Base-by-base conservation (phyloP, 495 filamentous ascomycete species). In the Penicillium parvum region DNA sequence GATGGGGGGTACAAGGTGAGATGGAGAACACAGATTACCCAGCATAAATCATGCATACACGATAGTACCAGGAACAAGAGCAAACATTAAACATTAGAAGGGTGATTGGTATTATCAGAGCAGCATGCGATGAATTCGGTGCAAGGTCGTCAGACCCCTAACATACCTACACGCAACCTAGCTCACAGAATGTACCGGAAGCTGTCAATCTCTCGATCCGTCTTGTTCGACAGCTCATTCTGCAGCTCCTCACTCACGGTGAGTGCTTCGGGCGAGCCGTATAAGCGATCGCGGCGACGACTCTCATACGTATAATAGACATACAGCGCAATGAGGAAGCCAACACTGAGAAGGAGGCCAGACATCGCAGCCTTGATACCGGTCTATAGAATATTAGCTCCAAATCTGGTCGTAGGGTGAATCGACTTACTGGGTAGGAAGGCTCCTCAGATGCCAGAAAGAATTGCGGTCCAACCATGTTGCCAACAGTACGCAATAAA, bases 401-500 rank as follows among this genome's bases (percentile, higher is more conserved):
- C n/a, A 5, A 23, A 25, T 5, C 6, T 11, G 12, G 32, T 17
- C 2, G 37, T 27, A 15, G 21, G 25, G 28, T 38, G 5, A 19
- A 7, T 8, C 0, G 1, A 52, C 58, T 37, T 33, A 66, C 60
- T 28, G 50, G 46, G 46, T 66, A 69, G 14, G 37, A 32, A 17
- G 65, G 65, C 37, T 64, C 65, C 49, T 69, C 61, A 0, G 42
- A 40, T 2, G 43, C 35, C 11, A 54, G n/a, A 37, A 57, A 71
- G 23, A 64, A 64, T 35, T 69, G 65, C 14, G 65, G 65, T 0
- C 67, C 65, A 26, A 64, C 55, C 27, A 71, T 65, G 49, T 78
- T 80, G 1, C 75, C 75, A n/a, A 77, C 59, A 79, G 46, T 78
- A 81, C 3, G 68, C 72, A 11, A 58, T 57, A 30, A 66, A 64